Evolutionary conservation across 2,329 filamentous ascomycete genomes (phyloP).

Genomic region (Zelopaecilomyces penicillatus): DNA sequence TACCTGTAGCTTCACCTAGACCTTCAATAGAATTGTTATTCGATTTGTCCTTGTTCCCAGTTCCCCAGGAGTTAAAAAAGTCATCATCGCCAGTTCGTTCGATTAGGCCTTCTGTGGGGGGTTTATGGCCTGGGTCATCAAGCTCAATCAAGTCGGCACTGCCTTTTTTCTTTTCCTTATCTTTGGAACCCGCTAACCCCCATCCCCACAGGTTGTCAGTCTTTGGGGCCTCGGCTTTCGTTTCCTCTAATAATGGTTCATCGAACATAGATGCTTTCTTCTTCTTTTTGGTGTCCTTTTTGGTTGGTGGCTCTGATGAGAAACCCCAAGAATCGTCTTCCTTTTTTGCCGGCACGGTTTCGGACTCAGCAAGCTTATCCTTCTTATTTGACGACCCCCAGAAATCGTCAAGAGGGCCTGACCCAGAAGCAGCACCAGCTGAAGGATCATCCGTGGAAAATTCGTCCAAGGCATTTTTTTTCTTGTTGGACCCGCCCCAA

Average conservation of each 20-base stretch:
- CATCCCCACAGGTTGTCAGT: slow-evolving; percentile 18
- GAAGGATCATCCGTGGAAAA: no score
- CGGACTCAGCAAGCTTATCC: slow-evolving; percentile 11
- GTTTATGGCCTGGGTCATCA: slow-evolving; percentile 20
- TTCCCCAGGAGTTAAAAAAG: slow-evolving; percentile 50
- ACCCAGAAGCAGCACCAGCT: no score
- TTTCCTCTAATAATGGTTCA: slow-evolving; percentile 13
- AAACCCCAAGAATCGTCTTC: slow-evolving; percentile 24
- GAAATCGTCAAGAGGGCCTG: no score
- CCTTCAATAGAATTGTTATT: slow-evolving; percentile 43
- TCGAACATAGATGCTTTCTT: slow-evolving; percentile 17
- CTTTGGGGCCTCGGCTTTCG: slow-evolving; percentile 13
- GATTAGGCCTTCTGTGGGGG: slow-evolving; percentile 17
- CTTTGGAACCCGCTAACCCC: slow-evolving; percentile 18
- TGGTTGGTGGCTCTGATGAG: slow-evolving; percentile 16
- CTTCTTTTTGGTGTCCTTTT: slow-evolving; percentile 25
- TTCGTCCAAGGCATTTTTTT: no score
- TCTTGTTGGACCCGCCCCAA: slow-evolving; percentile 20
- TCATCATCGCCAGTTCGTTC: slow-evolving; percentile 35
- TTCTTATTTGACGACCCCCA: slow-evolving; percentile 25
- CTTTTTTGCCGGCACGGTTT: slow-evolving; percentile 15
- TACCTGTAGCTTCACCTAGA: slow-evolving; percentile 35
- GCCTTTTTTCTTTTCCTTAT: slow-evolving; percentile 36
- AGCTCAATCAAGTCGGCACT: slow-evolving; percentile 28
- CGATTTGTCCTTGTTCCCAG: slow-evolving; percentile 42